Conservation (phyloP, 1,284 basidiomycete species). For the Vanrija sp. region DNA sequence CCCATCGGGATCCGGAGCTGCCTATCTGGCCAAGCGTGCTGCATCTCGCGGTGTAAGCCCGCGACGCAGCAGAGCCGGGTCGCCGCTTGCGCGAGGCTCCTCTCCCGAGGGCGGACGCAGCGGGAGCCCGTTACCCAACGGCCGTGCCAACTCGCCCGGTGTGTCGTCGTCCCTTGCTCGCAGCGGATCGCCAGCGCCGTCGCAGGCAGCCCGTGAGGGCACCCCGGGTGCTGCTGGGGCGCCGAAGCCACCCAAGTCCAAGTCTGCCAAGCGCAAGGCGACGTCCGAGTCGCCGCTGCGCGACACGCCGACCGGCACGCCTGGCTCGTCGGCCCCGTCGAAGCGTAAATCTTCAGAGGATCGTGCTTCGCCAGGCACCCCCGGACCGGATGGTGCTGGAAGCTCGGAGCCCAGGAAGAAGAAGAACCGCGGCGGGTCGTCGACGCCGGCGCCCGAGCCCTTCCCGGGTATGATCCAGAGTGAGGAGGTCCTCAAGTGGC, state of each 20-base stretch:
- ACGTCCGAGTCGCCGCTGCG: slow-evolving; percentile 9
- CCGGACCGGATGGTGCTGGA: too few relatives aligned
- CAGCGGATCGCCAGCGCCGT: slow-evolving; percentile 21
- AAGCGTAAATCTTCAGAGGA: slow-evolving; percentile 23
- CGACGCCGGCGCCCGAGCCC: slow-evolving; percentile 15
- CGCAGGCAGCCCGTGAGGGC: slow-evolving; percentile 9
- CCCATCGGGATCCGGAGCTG: slow-evolving; percentile 35
- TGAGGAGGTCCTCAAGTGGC: slow-evolving; percentile 36
- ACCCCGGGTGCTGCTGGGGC: slow-evolving; percentile 4
- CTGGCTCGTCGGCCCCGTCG: not conserved
- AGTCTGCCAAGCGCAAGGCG: slow-evolving; percentile 18
- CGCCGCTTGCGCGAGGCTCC: slow-evolving; percentile 18
- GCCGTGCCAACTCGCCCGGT: slow-evolving; percentile 10
- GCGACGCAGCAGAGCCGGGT: slow-evolving; percentile 20
- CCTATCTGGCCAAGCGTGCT: slow-evolving; percentile 40
- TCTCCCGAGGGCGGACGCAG: slow-evolving; percentile 17
- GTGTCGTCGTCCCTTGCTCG: slow-evolving; percentile 4
- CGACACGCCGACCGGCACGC: not conserved
- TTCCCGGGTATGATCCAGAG: slow-evolving; percentile 38
- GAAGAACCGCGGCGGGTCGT: slow-evolving; percentile 36
- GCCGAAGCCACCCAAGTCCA: slow-evolving; percentile 5
- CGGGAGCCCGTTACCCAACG: slow-evolving; percentile 6
- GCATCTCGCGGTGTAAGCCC: slow-evolving; percentile 33
- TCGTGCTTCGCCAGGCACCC: not conserved
- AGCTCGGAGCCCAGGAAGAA: slow-evolving; percentile 39